Evolutionary conservation across 1,284 basidiomycete genomes (phyloP), one percentile per base, ranked within the genome.

Genomic region (Gymnopus androsaceus): DNA sequence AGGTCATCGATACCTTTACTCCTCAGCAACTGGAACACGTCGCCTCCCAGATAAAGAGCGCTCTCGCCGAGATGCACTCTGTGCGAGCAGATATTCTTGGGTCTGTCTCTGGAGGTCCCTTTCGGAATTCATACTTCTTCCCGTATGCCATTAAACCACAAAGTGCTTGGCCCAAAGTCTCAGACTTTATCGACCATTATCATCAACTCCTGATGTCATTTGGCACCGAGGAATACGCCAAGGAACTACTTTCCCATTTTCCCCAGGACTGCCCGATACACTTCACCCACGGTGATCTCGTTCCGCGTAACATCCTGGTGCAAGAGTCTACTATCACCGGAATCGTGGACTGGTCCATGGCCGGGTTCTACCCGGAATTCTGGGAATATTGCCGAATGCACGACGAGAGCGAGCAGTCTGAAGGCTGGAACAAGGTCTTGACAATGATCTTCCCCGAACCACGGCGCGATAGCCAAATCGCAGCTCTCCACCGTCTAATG

Each of bases 281-380:
- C 33, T 60, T 60, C 45, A 56, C 45, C 19, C 61, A 62, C 49
- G 40, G 54, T 19, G 61, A 62, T 38, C 46, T 62, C 11, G 54
- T 45, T 4, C 61, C 59, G 7, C 59, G 59, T n/a, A 62, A 62
- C 19, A 51, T 62, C 8, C 46, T 62, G 21, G 59, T 60, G 3
- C 19, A 57, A 15, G 51, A 46, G 6, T 51, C 49, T 14, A 57
- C 50, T 30, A 52, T 58, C n/a, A 55, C 56, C 11, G 59, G 53
- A 17, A 57, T 58, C 21, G 42, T 60, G 6, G 59, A 60, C 47
- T 56, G 56, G 56, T 56, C 54, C n/a, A 45, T 33, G 25, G 59
- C 53, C 1, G 59, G 59, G 4, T 60, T 56, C 42, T 54, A 54
- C 51, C 59, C 59, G 3, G 55, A 51, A 30, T 56, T 55, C 19